phyloP scores from a whole-genome alignment of 2,329 filamentous ascomycete species.

The Aspergillus spinulosporus region DNA sequence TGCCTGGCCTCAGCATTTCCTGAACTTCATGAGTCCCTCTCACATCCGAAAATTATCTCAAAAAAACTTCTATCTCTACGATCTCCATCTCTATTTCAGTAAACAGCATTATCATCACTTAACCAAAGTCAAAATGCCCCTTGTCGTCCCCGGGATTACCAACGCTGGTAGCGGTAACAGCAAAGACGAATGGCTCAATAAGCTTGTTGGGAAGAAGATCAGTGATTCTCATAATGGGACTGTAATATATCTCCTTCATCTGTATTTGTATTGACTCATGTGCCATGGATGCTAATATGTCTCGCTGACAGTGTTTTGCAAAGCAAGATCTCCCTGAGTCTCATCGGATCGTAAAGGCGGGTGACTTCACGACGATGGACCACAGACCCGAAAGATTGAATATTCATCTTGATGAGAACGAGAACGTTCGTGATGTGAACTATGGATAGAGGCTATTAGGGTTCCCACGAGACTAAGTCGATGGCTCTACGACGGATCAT shows the following conservation, averaged over 20 bases:
- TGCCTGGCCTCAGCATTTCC: too few species aligned
- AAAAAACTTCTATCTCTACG: background rate
- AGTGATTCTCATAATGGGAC: conserved; percentile 38
- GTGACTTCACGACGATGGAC: conserved; percentile 43
- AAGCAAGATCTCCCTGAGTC: conserved; percentile 48
- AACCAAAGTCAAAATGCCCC: conserved; percentile 43
- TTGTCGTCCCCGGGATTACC: conserved; percentile 48
- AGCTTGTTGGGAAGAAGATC: conserved; percentile 50
- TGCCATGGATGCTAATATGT: background rate
- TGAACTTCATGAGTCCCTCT: background rate
- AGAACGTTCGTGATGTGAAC: conserved; percentile 46
- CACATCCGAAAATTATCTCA: background rate
- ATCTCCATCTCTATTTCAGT: background rate
- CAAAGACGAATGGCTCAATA: conserved; percentile 45
- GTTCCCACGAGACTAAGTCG: too few species aligned
- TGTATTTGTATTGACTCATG: background rate
- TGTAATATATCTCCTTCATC: conserved; percentile 22
- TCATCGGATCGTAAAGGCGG: conserved; percentile 47
- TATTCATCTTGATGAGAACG: conserved; percentile 46
- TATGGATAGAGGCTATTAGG: conserved; percentile 32
- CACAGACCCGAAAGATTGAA: conserved; percentile 47
- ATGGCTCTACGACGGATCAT: background rate
- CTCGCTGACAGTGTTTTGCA: conserved; percentile 40
- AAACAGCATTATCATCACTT: background rate
- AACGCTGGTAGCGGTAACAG: conserved; percentile 29